A percentile compares a stretch with the other conserved stretches of the same genome.
phyloP scores from a whole-genome alignment of 441 rosid genomes.

The Heliophila coronopifolia region DNA sequence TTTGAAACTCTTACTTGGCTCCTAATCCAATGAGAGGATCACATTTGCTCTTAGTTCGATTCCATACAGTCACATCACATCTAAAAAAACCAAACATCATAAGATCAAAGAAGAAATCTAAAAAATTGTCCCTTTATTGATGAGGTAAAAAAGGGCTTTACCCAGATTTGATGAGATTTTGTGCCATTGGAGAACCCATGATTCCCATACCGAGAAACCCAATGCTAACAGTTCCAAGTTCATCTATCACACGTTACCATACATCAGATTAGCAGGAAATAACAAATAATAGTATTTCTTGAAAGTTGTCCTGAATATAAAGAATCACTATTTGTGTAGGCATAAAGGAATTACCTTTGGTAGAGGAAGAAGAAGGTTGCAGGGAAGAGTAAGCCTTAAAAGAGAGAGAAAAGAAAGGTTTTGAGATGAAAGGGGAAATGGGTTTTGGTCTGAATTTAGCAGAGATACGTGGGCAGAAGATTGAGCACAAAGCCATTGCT shows the following conservation, averaged over 20 bases:
- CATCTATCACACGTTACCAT: conserved; percentile 29
- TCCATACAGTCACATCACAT: conserved; percentile 84
- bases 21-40: conserved; percentile 75
- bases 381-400: conserved; percentile 43
- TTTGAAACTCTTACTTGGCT: conserved; percentile 59
- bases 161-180: conserved; percentile 87
- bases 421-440: conserved; percentile 32
- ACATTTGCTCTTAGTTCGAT: conserved; percentile 84
- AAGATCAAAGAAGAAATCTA: too few species aligned
- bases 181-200: conserved; percentile 94
- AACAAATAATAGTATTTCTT: background rate
- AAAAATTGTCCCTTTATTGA: too few species aligned
- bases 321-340: too few species aligned
- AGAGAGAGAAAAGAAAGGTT: conserved; percentile 27
- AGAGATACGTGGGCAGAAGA: conserved; percentile 52
- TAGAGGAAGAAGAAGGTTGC: conserved; percentile 35
- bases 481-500: conserved; percentile 53
- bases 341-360: conserved; percentile 29
- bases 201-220: conserved; percentile 91
- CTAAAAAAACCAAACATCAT: conserved; percentile 32
- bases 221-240: conserved; percentile 39
- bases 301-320: too few species aligned
- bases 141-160: too few species aligned
- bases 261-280: background rate
- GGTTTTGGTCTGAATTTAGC: conserved; percentile 33